Conservation (phyloP, 345 rosid species). For the Mangifera indica region DNA sequence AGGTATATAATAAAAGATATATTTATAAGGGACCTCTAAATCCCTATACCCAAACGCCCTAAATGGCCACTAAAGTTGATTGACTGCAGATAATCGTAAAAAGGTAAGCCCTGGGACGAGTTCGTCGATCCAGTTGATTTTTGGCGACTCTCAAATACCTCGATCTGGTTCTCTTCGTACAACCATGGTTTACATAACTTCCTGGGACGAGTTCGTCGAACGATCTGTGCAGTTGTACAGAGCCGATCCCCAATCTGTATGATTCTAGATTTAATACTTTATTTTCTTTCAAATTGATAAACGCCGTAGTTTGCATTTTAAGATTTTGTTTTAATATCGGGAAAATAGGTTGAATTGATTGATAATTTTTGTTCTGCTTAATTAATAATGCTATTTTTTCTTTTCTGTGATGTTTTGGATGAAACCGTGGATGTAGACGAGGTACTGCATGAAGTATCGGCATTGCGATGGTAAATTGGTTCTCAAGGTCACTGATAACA, state of each 20-base stretch:
- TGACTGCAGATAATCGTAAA: background rate
- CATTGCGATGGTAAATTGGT: conserved; percentile 94
- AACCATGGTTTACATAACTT: conserved; percentile 66
- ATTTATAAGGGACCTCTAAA: no score
- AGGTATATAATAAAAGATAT: no score
- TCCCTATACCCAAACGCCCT: no score
- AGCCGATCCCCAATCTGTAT: conserved; percentile 87
- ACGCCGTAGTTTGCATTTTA: no score
- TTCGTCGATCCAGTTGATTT: no score
- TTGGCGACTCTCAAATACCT: background rate
- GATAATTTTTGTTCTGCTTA: background rate
- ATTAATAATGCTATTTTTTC: background rate
- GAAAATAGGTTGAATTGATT: background rate
- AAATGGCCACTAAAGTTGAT: background rate
- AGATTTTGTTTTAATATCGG: no score
- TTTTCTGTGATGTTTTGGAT: conserved; percentile 16
- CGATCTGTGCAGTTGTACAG: conserved; percentile 75
- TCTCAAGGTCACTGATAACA: conserved; percentile 97
- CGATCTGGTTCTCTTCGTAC: background rate
- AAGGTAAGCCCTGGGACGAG: background rate
- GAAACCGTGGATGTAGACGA: conserved; percentile 49
- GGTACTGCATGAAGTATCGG: conserved; percentile 87
- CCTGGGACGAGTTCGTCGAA: conserved; percentile 88
- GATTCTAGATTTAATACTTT: conserved; percentile 19
- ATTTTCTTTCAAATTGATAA: background rate